phyloP scores from a whole-genome alignment of 1,284 basidiomycete species.

The Neonothopanus nambi region DNA sequence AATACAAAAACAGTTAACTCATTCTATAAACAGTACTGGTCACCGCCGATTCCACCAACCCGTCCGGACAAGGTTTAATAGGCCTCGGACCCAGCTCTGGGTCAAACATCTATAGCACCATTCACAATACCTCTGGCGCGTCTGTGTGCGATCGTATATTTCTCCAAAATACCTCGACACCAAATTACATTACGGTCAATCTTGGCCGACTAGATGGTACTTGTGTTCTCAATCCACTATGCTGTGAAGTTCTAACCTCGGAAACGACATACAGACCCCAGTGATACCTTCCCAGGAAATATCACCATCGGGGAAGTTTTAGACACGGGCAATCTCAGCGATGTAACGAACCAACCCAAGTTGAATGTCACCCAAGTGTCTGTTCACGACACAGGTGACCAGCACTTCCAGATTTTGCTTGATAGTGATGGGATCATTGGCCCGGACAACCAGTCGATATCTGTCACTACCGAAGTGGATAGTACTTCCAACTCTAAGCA shows the following conservation, averaged over 20 bases:
- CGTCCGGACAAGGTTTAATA: constrained; percentile 42
- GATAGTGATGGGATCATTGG: constrained; percentile 53
- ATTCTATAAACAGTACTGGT: constrained; percentile 35
- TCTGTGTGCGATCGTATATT: constrained; percentile 67
- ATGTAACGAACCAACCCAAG: constrained; percentile 42
- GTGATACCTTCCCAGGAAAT: constrained; percentile 44
- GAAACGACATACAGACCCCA: constrained; percentile 31
- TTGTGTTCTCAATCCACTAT: neutral
- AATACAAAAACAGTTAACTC: constrained; percentile 14
- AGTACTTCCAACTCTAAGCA: constrained; percentile 41
- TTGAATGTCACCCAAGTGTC: constrained; percentile 40
- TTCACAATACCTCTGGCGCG: constrained; percentile 34
- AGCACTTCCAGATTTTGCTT: constrained; percentile 54
- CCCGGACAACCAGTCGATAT: constrained; percentile 46
- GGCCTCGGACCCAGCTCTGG: constrained; percentile 53
- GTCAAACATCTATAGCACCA: constrained; percentile 38
- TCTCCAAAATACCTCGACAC: constrained; percentile 50
- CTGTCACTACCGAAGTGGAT: constrained; percentile 43
- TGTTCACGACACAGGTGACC: constrained; percentile 32
- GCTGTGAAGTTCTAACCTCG: neutral
- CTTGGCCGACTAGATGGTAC: constrained; percentile 44
- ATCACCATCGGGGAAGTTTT: constrained; percentile 50
- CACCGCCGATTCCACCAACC: constrained; percentile 29
- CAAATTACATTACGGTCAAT: constrained; percentile 58
- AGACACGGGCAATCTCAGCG: constrained; percentile 31